Conservation (phyloP, 805 yeast species). For the Candida montana region DNA sequence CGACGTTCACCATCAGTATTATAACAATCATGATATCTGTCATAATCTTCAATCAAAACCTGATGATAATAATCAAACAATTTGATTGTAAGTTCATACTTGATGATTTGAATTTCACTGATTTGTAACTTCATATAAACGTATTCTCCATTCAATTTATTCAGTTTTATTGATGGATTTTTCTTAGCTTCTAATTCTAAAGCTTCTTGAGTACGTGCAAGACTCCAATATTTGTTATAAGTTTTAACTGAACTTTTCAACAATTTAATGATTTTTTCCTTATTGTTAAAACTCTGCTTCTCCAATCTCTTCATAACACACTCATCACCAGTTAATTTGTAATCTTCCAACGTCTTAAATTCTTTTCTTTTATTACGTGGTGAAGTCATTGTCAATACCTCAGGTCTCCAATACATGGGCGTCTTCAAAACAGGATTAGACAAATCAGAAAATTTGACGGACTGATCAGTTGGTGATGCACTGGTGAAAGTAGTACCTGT, state of each 20-base stretch:
- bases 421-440: neutral
- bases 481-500: neutral
- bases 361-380: neutral
- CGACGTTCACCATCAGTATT: constrained; percentile 10
- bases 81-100: constrained; percentile 1
- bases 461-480: neutral
- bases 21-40: constrained; percentile 10
- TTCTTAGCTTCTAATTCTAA: neutral
- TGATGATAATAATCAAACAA: constrained; percentile 7
- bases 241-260: constrained; percentile 1
- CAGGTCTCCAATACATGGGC: constrained; percentile 6
- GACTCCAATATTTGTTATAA: constrained; percentile 3
- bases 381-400: neutral
- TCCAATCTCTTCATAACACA: constrained; percentile 10
- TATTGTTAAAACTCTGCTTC: constrained; percentile 1
- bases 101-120: constrained; percentile 6
- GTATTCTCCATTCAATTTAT: constrained; percentile 13
- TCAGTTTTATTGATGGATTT: neutral
- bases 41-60: constrained; percentile 3
- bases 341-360: neutral
- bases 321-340: neutral
- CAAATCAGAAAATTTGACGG: neutral
- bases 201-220: constrained; percentile 1
- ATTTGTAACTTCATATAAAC: constrained; percentile 10
- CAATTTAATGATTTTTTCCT: neutral